Evolutionary conservation across 2,329 filamentous ascomycete genomes (phyloP), one percentile per base, ranked within the genome.

Genomic region (Colletotrichum australisinense): DNA sequence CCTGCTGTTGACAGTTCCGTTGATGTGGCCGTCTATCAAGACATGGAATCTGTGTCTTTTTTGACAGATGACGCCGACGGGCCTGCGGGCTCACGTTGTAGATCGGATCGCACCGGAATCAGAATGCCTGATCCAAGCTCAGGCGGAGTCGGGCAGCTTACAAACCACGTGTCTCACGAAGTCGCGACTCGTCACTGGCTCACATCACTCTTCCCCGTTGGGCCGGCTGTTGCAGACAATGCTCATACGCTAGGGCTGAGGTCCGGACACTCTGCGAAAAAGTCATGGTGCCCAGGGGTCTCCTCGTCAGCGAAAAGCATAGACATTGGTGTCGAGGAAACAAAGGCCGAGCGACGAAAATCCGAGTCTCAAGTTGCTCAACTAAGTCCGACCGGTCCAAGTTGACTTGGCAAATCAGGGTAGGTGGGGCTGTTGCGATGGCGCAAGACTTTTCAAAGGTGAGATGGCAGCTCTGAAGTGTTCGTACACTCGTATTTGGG

Each of bases 371-470:
- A 8, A 42, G 6, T 19, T 42, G 16, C 38, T 7, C 14, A 53
- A 30, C 42, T 59, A n/a, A 32, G 30, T 55, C 28, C 22, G 14
- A 35, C 22, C 3, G 6, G 16, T 49, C 4, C 30, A n/a, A 22
- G 58, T 35, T 57, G 38, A 24, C 65, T 63, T 59, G 35, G 63
- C 35, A 28, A 26, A 26, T 65, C 53, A 49, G 14, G 58, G 58
- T 19, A 12, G 28, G 65, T 26, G 58, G 53, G 58, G 58, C 65
- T 58, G 30, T 63, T 69, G 58, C 52, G 69, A 72, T 35, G 32
- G 14, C n/a, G 24, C 26, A 19, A 32, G 53, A 26, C 35, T n/a
- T 16, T 5, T 42, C 16, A 65, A 42, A 32, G 32, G 53, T 38
- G 64, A 57, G 49, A n/a, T 62, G 64, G 58, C 22, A 57, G 49